Conservation (phyloP, 441 rosid genomes). For the Isatis lusitanica region DNA sequence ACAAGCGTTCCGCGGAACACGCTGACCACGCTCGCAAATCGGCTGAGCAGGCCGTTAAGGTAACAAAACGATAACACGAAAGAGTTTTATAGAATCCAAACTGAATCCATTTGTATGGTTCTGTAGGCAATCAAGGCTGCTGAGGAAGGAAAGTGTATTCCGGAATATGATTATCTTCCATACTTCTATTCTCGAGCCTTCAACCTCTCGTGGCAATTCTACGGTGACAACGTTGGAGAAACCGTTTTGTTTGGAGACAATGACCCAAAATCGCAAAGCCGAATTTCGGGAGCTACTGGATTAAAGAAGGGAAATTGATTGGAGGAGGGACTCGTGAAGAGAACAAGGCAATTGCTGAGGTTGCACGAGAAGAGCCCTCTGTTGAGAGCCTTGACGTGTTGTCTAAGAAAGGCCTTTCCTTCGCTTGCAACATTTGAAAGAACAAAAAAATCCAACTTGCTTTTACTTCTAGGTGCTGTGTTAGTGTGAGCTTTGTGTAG, state of each 20-base stretch:
- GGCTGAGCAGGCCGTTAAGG: conserved; percentile 96
- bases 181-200: conserved; percentile 92
- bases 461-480: neutral
- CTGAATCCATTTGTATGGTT: neutral
- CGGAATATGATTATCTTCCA: conserved; percentile 88
- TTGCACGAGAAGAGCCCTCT: conserved; percentile 67
- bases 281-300: conserved; percentile 88
- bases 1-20: conserved; percentile 85
- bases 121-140: conserved; percentile 71
- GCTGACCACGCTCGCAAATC: conserved; percentile 98
- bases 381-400: conserved; percentile 57
- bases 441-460: neutral
- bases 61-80: conserved; percentile 17
- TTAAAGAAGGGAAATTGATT: conserved; percentile 77
- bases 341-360: conserved; percentile 82
- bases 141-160: conserved; percentile 64
- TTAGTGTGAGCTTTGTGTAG: conserved; percentile 16
- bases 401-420: conserved; percentile 65
- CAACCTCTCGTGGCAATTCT: conserved; percentile 94
- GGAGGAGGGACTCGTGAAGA: conserved; percentile 92
- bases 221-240: conserved; percentile 94
- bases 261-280: conserved; percentile 55
- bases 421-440: conserved; percentile 59
- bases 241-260: conserved; percentile 82
- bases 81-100: neutral